Conservation (phyloP, 345 rosid species). For the Geranium brycei region DNA sequence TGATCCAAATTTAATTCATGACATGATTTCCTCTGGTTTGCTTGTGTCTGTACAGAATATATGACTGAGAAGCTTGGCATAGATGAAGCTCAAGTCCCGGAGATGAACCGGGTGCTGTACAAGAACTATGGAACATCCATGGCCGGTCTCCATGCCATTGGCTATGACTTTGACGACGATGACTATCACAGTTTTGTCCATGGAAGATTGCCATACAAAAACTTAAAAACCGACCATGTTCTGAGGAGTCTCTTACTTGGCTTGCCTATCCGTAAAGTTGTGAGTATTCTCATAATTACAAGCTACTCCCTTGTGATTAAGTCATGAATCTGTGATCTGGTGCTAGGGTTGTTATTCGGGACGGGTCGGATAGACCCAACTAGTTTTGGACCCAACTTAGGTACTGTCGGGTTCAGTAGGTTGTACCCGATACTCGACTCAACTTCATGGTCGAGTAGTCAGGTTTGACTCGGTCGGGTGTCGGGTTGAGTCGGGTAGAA, state of each 20-base stretch:
- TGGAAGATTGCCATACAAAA: conserved; percentile 68
- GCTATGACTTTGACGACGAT: conserved; percentile 59
- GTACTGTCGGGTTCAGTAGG: too few species aligned
- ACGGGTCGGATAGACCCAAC: too few species aligned
- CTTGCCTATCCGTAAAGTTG: conserved; percentile 71
- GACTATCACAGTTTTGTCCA: conserved; percentile 80
- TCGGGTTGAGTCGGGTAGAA: too few species aligned
- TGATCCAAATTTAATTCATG: too few species aligned
- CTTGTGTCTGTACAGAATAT: conserved; percentile 34
- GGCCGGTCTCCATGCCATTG: conserved; percentile 98
- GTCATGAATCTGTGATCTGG: too few species aligned
- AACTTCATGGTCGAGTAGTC: too few species aligned
- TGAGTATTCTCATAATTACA: conserved; percentile 18
- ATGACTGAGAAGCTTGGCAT: conserved; percentile 61
- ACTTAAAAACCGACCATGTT: conserved; percentile 70
- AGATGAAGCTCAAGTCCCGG: conserved; percentile 43
- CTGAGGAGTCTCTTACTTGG: conserved; percentile 64
- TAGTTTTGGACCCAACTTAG: too few species aligned
- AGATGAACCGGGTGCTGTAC: conserved; percentile 49
- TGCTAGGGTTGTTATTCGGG: too few species aligned
- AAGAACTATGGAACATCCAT: conserved; percentile 82
- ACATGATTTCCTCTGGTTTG: not conserved
- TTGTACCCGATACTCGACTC: too few species aligned
- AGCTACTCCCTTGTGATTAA: too few species aligned
- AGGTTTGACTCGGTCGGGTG: too few species aligned